Conservation (phyloP, 768 basidiomycete genomes). For the Leccinellum albellum region DNA sequence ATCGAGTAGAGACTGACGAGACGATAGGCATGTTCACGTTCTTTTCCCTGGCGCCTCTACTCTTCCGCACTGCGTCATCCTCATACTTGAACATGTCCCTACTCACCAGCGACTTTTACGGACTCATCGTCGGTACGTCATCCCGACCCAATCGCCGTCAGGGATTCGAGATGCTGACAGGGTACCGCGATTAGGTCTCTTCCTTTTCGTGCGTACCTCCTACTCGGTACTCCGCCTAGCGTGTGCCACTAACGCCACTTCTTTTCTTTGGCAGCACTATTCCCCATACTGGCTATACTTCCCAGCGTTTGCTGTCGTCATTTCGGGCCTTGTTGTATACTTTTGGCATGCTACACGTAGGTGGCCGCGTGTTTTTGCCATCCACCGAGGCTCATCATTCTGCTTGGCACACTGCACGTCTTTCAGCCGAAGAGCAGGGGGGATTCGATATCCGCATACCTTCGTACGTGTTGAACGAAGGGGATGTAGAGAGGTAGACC, state of each 20-base stretch:
- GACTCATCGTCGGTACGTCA: constrained; percentile 63
- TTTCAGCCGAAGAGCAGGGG: constrained; percentile 70
- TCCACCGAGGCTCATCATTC: neutral
- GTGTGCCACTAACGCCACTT: neutral
- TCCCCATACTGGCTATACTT: constrained; percentile 88
- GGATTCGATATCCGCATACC: constrained; percentile 30
- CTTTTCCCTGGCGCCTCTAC: constrained; percentile 76
- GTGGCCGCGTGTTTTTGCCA: constrained; percentile 27
- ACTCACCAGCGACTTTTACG: constrained; percentile 86
- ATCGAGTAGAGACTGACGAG: neutral
- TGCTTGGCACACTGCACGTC: neutral
- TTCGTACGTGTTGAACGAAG: constrained; percentile 10
- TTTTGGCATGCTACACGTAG: constrained; percentile 82
- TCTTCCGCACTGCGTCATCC: constrained; percentile 82
- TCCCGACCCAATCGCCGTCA: neutral
- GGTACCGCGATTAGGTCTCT: constrained; percentile 33
- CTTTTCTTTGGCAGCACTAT: constrained; percentile 53
- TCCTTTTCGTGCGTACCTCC: constrained; percentile 44
- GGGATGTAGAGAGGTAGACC: neutral
- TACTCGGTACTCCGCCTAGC: neutral
- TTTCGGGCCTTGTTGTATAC: constrained; percentile 72
- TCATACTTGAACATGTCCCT: constrained; percentile 82
- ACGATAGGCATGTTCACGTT: constrained; percentile 66
- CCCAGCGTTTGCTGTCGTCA: constrained; percentile 66
- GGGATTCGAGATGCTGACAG: constrained; percentile 3